Conservation (phyloP, 2,329 filamentous ascomycete genomes). For the Onygenales sp. region DNA sequence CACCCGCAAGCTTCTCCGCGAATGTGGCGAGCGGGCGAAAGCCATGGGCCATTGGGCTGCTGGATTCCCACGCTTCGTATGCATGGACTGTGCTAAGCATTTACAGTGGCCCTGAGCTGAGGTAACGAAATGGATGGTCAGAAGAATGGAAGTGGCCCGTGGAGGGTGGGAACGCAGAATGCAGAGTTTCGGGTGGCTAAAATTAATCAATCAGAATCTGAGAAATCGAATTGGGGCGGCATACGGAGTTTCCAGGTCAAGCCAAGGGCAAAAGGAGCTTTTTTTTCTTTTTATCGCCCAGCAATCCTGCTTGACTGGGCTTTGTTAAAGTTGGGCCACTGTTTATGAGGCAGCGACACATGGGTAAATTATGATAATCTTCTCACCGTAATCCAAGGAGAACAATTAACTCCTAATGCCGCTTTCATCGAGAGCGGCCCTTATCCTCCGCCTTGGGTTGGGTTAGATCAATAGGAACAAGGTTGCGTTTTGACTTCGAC, state of each 20-base stretch:
- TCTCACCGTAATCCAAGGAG: background rate
- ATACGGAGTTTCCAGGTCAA: background rate
- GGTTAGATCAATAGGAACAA: too few species aligned
- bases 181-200: background rate
- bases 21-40: background rate
- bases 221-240: background rate
- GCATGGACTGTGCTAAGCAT: background rate
- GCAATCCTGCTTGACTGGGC: too few species aligned
- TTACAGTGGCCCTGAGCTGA: background rate
- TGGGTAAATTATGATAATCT: background rate
- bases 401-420: too few species aligned
- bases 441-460: too few species aligned
- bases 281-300: too few species aligned
- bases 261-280: background rate
- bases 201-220: background rate
- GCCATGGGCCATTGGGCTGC: background rate
- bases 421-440: too few species aligned
- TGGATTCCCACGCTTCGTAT: background rate
- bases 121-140: too few species aligned
- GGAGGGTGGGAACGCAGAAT: background rate
- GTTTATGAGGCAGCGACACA: too few species aligned
- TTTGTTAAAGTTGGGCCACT: too few species aligned
- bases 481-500: too few species aligned
- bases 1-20: constrained; percentile 1
- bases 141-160: too few species aligned